Evolutionary conservation across 176 grass and related monocot species (phyloP).

Genomic region (Zoysia japonica): DNA sequence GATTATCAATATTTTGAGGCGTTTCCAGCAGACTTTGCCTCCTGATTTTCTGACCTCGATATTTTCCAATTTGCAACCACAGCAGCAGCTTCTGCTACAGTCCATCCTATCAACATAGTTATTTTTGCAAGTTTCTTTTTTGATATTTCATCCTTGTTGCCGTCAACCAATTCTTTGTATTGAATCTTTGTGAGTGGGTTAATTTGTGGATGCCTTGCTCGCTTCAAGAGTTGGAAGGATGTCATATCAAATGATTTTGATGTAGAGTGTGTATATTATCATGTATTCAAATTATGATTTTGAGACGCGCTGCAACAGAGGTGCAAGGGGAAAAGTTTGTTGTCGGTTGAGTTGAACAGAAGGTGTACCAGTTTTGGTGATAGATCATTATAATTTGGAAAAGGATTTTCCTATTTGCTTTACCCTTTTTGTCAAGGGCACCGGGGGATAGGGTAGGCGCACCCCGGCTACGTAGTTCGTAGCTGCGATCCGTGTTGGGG

Average conservation of each 20-base stretch:
- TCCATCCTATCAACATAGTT: conserved; percentile 70
- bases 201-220: conserved; percentile 56
- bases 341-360: conserved; percentile 38
- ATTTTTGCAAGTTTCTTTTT: conserved; percentile 33
- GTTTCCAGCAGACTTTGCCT: conserved; percentile 82
- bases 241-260: conserved; percentile 46
- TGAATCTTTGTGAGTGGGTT: conserved; percentile 44
- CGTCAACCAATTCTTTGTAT: conserved; percentile 62
- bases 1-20: conserved; percentile 75
- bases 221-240: conserved; percentile 34
- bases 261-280: conserved; percentile 69
- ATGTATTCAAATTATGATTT: conserved; percentile 41
- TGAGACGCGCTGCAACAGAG: conserved; percentile 39
- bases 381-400: conserved; percentile 36
- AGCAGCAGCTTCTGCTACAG: conserved; percentile 82
- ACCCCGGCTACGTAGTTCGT: no score
- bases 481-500: no score
- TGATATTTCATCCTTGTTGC: conserved; percentile 51
- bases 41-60: conserved; percentile 69
- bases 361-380: conserved; percentile 54
- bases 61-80: conserved; percentile 86
- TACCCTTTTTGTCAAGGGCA: no score
- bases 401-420: not conserved
- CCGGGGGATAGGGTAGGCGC: no score
- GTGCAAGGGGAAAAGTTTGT: conserved; percentile 35